Base-by-base conservation (phyloP, 73 alveolate genomes). In the Diophrys appendiculata region DNA sequence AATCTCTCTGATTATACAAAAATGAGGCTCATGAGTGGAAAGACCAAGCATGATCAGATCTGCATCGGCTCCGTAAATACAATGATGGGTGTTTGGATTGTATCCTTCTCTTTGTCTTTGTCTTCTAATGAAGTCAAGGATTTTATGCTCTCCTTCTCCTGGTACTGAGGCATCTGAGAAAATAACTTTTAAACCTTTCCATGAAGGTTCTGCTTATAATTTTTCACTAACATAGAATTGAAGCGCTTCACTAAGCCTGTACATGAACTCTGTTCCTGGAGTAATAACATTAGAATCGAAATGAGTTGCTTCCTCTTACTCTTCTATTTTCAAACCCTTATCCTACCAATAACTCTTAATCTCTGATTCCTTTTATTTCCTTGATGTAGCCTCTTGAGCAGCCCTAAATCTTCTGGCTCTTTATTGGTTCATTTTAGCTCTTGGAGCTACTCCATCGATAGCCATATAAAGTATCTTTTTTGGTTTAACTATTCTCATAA, bases 1-100 rank as follows among this genome's bases (percentile, higher is more conserved):
- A 18, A 93, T 93, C 81, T 98, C 99, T 86, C 99, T 92, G 53
- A 98, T 87, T 73, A 98, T 92, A 84, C 83, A 96, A 92, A 98
- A 98, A 87, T 95, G 95, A 24, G 99, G 99, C 85, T 98, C 99
- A 89, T 98, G 99, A 72, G 99, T 96, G 68, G 97, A 95, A 88
- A 98, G 82, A 24, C 99, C 98, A 29, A 98, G 97, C 99, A 98
- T 97, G 88, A 98, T 98, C 85, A 98, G 92, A 84, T 98, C 99
- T 13, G 99, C 99, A 83, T 98, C 99, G 0, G 99, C 99, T 60
- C 99, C 99, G 85, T 96, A 98, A 60, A 98, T 92, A 78, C 99
- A 98, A 89, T 98, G 99, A 80, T 92, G 84, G n/a, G 97, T 88
- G 84, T 92, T 90, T 31, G 99, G 97, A 83, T 97, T 83, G 91